Evolutionary conservation across 768 basidiomycete species (phyloP), one percentile per base, ranked within the genome.

Genomic region (Leccinellum rugosiceps): DNA sequence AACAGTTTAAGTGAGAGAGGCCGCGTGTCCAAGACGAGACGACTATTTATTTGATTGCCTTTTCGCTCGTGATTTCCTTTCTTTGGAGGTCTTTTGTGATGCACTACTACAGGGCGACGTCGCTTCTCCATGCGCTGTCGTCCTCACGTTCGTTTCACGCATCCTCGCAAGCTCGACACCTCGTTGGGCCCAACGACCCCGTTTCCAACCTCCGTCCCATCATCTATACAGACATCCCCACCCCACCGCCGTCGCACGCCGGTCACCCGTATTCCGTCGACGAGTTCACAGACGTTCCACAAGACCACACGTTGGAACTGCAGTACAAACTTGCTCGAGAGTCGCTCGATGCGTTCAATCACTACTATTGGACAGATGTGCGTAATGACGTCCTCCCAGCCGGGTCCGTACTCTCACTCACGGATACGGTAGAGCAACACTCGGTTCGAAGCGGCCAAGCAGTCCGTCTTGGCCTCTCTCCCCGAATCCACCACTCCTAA

Each of bases 361-460:
- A 93, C 55, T 73, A 78, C 17, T 94, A 91, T 69, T 94, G 92
- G 92, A 72, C 83, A 53, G 86, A 92, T 53, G 92, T 92, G 67
- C 62, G 88, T 64, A 10, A n/a, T 13, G 21, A 23, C 23, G 9
- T 43, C 21, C 31, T 38, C 45, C 46, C 19, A 32, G 11, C 34
- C 31, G 10, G 23, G n/a, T 47, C 34, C 41, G 32, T 31, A 43
- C 41, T 35, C 26, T 54, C 31, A 28, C 45, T 63, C 48, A 59
- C 55, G 59, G 26, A 7, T 14, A 43, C 48, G 34, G 32, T 64
- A 94, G 92, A 89, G 83, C 68, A 94, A 94, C 68, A 76, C 79
- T 10, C 85, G 91, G n/a, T 93, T 92, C 67, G 84, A 90, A 66
- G 77, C 80, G 9, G 89, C 83, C 32, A 89, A 87, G 72, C 72